Base-by-base conservation (phyloP, 1,284 basidiomycete species). In the Waitea zeae region DNA sequence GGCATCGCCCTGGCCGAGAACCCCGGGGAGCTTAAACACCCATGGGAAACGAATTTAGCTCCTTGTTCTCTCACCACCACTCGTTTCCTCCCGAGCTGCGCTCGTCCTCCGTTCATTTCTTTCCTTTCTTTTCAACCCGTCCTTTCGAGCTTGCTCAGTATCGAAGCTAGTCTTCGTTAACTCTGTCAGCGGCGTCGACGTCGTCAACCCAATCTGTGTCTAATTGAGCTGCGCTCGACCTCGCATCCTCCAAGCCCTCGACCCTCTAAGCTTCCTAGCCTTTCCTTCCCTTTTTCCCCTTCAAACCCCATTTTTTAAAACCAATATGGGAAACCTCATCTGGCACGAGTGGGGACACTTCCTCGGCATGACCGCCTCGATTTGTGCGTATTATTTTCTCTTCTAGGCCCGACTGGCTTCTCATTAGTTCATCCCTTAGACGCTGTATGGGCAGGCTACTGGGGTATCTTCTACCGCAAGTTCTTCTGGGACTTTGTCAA, bases 401-500 rank as follows among this genome's bases (percentile, higher is more conserved):
- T 33, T 24, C 20, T 28, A 28, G 20, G 27, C 34, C 36, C 45
- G 28, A 36, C 31, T 27, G 34, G 32, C 42, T 24, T n/a, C n/a
- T n/a, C n/a, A 41, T 29, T 36, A 37, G 30, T 37, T 20, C 27
- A 24, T 33, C 18, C 17, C 29, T 5, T 40, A 88, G 83, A 83
- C 52, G 69, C 73, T 37, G 57, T 84, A 3, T 87, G 82, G 84
- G 71, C 78, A 15, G 59, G 64, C 20, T 77, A 81, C 54, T 88
- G 67, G 57, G 84, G 71, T 14, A 53, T 88, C 11, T 60, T 81
- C 44, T 88, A 72, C 59, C 80, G 83, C 54, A 89, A 90, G 57
- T 89, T 83, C 65, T 86, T 89, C 58, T 89, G 80, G 75, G 87
- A 90, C 59, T 79, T 82, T 46, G 54, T 79, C 12, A 66, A 65